Evolutionary conservation across 2,329 filamentous ascomycete species (phyloP).

Genomic region (Talaromyces funiculosus): DNA sequence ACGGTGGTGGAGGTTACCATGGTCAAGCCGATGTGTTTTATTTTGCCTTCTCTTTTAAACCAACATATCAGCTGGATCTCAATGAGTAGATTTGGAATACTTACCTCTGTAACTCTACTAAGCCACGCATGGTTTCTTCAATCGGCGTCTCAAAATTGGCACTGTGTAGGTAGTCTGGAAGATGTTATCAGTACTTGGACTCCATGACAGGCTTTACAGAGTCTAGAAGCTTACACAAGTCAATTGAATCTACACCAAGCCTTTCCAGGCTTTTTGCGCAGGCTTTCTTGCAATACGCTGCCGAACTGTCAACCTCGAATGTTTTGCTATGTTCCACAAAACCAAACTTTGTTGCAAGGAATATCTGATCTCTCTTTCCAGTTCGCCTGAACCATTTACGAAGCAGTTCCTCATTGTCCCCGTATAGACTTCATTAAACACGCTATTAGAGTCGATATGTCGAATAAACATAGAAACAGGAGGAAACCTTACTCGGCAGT

Average conservation of each 20-base stretch:
- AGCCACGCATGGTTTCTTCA: slow-evolving; percentile 38
- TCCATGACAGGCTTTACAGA: not conserved
- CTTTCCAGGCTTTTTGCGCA: slow-evolving; percentile 29
- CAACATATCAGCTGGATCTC: not conserved
- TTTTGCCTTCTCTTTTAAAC: slow-evolving; percentile 19
- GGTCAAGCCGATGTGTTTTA: slow-evolving; percentile 53
- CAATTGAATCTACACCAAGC: slow-evolving; percentile 41
- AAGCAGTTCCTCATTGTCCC: slow-evolving; percentile 2
- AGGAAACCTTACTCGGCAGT: slow-evolving; percentile 24
- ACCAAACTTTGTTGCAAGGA: slow-evolving; percentile 51
- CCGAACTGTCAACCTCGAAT: slow-evolving; percentile 29
- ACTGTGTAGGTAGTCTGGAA: slow-evolving; percentile 39
- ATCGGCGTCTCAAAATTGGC: slow-evolving; percentile 35
- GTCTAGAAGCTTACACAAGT: slow-evolving; percentile 28
- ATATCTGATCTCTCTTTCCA: slow-evolving; percentile 38
- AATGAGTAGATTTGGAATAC: not conserved
- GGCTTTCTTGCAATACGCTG: slow-evolving; percentile 22
- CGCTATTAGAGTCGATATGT: not conserved
- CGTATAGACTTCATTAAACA: not conserved
- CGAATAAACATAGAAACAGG: not conserved
- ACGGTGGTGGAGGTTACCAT: slow-evolving; percentile 49
- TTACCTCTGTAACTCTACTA: slow-evolving; percentile 37
- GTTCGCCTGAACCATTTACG: slow-evolving; percentile 8
- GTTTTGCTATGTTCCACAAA: slow-evolving; percentile 18
- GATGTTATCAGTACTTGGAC: not conserved